These are phyloP conservation scores for Raffaelea albimanens DNA, from an alignment of 2,329 filamentous ascomycete species.

Conservation along the genomic window DNA sequence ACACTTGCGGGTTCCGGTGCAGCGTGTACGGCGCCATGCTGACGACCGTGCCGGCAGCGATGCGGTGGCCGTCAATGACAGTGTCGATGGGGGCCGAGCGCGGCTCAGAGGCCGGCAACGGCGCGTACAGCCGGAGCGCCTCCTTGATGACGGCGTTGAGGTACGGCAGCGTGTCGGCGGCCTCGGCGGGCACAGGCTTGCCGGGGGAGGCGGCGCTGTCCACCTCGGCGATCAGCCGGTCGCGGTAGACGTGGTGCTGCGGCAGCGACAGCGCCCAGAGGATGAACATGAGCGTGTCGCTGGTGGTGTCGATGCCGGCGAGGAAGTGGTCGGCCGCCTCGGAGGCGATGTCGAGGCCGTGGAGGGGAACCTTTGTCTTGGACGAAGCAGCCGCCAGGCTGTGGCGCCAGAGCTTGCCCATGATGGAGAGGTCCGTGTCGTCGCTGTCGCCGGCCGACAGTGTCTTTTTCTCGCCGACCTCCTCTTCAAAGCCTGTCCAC, in stretches of 20 bases:
- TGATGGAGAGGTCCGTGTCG: conserved; percentile 19
- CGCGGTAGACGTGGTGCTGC: conserved; percentile 30
- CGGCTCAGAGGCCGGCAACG: conserved; percentile 41
- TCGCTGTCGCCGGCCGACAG: conserved; percentile 9
- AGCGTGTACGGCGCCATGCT: conserved; percentile 17
- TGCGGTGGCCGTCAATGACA: conserved; percentile 14
- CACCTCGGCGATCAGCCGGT: conserved; percentile 33
- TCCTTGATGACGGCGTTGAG: conserved; percentile 41
- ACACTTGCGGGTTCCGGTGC: conserved; percentile 17
- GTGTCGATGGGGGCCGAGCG: conserved; percentile 24
- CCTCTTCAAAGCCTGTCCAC: no score
- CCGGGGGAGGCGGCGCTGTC: conserved; percentile 16
- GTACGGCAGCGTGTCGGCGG: conserved; percentile 29
- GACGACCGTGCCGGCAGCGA: conserved; percentile 16
- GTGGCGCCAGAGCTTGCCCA: conserved; percentile 24
- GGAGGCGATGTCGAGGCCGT: conserved; percentile 38
- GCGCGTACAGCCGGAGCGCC: conserved; percentile 37
- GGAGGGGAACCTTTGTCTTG: conserved; percentile 15
- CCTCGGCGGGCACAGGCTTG: conserved; percentile 22
- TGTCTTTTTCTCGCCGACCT: conserved; percentile 7
- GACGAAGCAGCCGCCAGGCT: conserved; percentile 5
- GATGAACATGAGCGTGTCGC: conserved; percentile 40
- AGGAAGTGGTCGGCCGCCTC: conserved; percentile 44
- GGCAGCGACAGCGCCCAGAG: conserved; percentile 39
- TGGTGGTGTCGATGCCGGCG: conserved; percentile 39